Evolutionary conservation across 345 rosid species (phyloP), one percentile per base, ranked within the genome.

Genomic region (Eucalyptus melliodora): DNA sequence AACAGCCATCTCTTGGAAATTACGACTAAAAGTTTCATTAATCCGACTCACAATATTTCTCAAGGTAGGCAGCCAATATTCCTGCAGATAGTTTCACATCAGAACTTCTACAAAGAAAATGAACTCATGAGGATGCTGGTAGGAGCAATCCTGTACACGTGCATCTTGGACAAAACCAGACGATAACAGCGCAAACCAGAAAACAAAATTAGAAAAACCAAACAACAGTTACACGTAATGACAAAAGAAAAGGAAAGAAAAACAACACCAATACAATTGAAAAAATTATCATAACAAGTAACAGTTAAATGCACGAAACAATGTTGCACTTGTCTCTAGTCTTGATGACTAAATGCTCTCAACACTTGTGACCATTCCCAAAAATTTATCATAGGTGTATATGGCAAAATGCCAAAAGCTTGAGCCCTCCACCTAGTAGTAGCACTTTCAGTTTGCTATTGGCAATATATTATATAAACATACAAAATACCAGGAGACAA

Each of bases 1-100:
- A 93, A 97, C 95, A 88, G 99, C 98, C 99, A 97, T 97, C 94
- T 97, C 98, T 92, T 92, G 95, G 91, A 97, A 97, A 92, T 97
- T 97, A 80, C 87, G 96, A 91, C 99, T 95, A 91, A 97, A 97
- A 55, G 98, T 97, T 92, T 95, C 96, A 90, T 97, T 95, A 90
- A 97, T 97, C 92, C 94, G 95, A 72, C 89, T 89, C 88, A 97
- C 99, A 89, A 97, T 98, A 91, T 92, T 94, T 92, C 99, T 97
- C 92, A 97, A 90, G 27, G 94, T 96, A 83, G 98, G 96, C 91
- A 97, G 99, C 99, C 99, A 97, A 89, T 91, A 94, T 89, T 92
- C 95, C 98, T 96, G 94, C 91, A 92, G 47, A 37, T 21, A 77
- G 83, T 77, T 77, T 77, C 47, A 40, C 47, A 77, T 77, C 83